Conservation (phyloP, 2,329 filamentous ascomycete species). For the Pseudocercospora fuligena region DNA sequence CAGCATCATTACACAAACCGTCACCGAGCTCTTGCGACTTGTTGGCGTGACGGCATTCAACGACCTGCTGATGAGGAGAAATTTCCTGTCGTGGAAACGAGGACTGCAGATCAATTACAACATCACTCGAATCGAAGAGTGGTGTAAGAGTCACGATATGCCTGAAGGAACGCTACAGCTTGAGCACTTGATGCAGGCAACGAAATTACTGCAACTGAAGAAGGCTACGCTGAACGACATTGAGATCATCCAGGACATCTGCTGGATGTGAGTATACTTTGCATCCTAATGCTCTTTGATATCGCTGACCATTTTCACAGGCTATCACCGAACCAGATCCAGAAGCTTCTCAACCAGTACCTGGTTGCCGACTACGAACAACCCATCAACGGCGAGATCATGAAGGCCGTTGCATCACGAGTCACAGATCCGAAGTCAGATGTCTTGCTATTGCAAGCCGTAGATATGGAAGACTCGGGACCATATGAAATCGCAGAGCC, state of each 20-base stretch:
- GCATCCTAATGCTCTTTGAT: background rate
- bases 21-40: conserved; percentile 88
- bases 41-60: conserved; percentile 99
- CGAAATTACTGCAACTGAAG: conserved; percentile 96
- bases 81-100: conserved; percentile 99
- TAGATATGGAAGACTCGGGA: conserved; percentile 98
- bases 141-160: conserved; percentile 99
- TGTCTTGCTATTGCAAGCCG: conserved; percentile 86
- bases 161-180: conserved; percentile 95
- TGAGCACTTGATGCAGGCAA: conserved; percentile 99
- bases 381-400: conserved; percentile 98
- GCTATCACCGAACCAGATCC: conserved; percentile 97
- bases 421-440: conserved; percentile 96
- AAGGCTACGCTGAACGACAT: conserved; percentile 99
- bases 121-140: conserved; percentile 98
- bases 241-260: conserved; percentile 99
- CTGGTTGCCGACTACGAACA: conserved; percentile 98
- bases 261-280: conserved; percentile 88
- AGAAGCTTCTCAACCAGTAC: conserved; percentile 98
- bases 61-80: conserved; percentile 93
- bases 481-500: conserved; percentile 99
- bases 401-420: conserved; percentile 97
- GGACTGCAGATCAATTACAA: conserved; percentile 99
- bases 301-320: conserved; percentile 57
- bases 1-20: conserved; percentile 90